Evolutionary conservation across 805 yeast genomes (phyloP).

Genomic region (Metschnikowia proteae): DNA sequence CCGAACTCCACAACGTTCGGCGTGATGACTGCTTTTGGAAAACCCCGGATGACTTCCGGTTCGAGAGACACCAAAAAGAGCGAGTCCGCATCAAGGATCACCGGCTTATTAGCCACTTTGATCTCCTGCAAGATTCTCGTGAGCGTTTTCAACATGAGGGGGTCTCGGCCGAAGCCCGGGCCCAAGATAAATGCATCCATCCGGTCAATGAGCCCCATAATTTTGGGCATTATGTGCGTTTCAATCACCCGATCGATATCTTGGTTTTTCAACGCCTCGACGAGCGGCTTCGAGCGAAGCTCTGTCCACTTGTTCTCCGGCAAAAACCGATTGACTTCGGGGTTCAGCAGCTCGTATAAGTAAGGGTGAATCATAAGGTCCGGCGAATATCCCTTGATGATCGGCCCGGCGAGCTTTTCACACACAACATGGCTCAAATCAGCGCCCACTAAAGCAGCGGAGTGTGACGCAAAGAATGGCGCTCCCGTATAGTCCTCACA

Average conservation of each 20-base stretch:
- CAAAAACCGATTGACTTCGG: slow-evolving; percentile 20
- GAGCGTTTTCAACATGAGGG: slow-evolving; percentile 57
- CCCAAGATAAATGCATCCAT: slow-evolving; percentile 83
- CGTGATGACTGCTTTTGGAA: slow-evolving; percentile 65
- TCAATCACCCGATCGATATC: slow-evolving; percentile 34
- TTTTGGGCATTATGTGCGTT: slow-evolving; percentile 50
- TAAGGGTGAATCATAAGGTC: slow-evolving; percentile 96
- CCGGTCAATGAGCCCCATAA: slow-evolving; percentile 53
- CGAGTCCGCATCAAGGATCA: slow-evolving; percentile 90
- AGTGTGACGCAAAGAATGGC: slow-evolving; percentile 84
- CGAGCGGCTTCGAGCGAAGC: slow-evolving; percentile 15
- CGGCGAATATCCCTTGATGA: slow-evolving; percentile 85
- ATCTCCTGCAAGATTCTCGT: slow-evolving; percentile 56
- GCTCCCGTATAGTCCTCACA: slow-evolving; percentile 97
- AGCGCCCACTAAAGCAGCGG: slow-evolving; percentile 80
- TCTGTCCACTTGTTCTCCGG: slow-evolving; percentile 20
- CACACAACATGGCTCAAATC: slow-evolving; percentile 91
- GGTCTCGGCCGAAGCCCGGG: slow-evolving; percentile 90
- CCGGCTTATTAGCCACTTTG: slow-evolving; percentile 55
- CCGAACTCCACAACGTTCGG: slow-evolving; percentile 87
- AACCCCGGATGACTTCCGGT: slow-evolving; percentile 53
- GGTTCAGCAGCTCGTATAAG: slow-evolving; percentile 47
- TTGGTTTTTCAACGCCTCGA: slow-evolving; percentile 23
- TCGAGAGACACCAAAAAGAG: slow-evolving; percentile 59
- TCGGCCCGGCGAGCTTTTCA: slow-evolving; percentile 69